Base-by-base conservation (phyloP, 202 grass and related monocot genomes). In the Brachypodium distachyon region DNA sequence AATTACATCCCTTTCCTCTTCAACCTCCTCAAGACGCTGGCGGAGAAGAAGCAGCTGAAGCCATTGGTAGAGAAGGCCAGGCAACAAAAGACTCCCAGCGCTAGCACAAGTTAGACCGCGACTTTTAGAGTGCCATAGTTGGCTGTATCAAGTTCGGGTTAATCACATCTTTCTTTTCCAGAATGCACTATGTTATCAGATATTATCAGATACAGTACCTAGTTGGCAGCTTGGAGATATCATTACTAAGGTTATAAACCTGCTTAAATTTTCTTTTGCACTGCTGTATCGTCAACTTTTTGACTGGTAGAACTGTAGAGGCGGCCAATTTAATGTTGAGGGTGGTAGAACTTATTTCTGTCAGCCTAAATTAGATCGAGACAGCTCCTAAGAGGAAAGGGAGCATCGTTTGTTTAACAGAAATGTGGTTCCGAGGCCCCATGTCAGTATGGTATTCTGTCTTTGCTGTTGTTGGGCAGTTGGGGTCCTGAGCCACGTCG, bases 1-100 rank as follows among this genome's bases (percentile, higher is more conserved):
- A 99, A 99, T 27, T 99, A 99, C 73, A 99, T 99, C 55, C 96
- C 96, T 2, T 99, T 99, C 82, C 71, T 99, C 7, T 99, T 99
- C 76, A 99, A 99, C 83, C 83, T 99, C 18, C 56, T 99, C 73
- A 99, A 99, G 83, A 80, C 90, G 82, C 90, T 99, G 17, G 96
- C 96, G 0, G 91, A 99, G 67, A 99, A 95, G 78, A 90, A 93
- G 79, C 96, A 99, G 74, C 67, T 99, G 25, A 99, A 87, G 55
- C 96, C 89, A 36, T 60, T 99, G 61, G 87, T 95, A 16, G 96
- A 91, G 65, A 95, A 96, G 85, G 89, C 89, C 6, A 87, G 87
- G 58, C 83, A 99, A 74, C 91, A 90, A 57, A 90, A 94, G 27
- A 74, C 83, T 3, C 63, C 84, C 5, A 88, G 86, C 66, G 61